phyloP scores from a whole-genome alignment of 164 flowering plant genomes.

The Santalum album region DNA sequence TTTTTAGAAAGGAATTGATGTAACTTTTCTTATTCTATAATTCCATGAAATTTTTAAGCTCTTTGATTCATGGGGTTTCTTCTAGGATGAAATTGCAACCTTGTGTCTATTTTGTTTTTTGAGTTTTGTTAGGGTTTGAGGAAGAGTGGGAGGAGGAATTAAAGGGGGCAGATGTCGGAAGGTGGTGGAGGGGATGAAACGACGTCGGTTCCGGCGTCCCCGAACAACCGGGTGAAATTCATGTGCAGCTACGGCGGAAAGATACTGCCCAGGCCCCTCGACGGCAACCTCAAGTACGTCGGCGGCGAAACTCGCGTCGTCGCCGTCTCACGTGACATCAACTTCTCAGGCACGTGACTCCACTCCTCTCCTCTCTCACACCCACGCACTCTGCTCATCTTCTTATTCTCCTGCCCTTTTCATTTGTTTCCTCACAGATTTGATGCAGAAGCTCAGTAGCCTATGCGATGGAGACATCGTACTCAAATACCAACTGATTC shows the following conservation, averaged over 20 bases:
- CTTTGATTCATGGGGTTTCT: no score
- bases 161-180: not conserved
- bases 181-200: slow-evolving; percentile 45
- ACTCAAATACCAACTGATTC: slow-evolving; percentile 68
- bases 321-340: slow-evolving; percentile 42
- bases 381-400: no score
- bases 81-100: no score
- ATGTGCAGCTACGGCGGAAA: slow-evolving; percentile 85
- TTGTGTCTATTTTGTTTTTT: no score
- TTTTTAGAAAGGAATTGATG: no score
- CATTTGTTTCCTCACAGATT: slow-evolving; percentile 31
- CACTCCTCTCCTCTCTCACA: no score
- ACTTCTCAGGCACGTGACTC: slow-evolving; percentile 38
- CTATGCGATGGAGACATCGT: slow-evolving; percentile 46
- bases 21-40: no score
- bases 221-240: slow-evolving; percentile 49
- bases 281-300: slow-evolving; percentile 78
- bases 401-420: no score
- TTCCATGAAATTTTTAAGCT: no score
- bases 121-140: no score
- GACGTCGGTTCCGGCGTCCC: slow-evolving; percentile 4
- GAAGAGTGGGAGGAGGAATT: no score
- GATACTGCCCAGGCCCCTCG: slow-evolving; percentile 64
- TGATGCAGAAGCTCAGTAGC: slow-evolving; percentile 53
- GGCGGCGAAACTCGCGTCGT: slow-evolving; percentile 91